phyloP scores from a whole-genome alignment of 2,329 filamentous ascomycete genomes.

The Falciphora oryzae region DNA sequence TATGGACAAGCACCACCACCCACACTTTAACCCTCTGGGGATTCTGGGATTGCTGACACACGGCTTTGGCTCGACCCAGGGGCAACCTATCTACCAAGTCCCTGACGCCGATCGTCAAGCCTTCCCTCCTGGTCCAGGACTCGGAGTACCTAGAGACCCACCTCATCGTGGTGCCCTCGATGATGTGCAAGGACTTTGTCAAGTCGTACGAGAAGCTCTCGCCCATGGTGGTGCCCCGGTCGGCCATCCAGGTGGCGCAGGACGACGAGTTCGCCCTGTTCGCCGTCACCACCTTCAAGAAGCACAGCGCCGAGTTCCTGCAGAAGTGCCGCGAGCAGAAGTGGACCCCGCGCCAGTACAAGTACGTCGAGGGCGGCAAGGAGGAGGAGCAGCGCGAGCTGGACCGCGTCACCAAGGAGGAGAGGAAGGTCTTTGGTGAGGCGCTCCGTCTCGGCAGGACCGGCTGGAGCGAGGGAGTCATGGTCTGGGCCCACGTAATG shows the following conservation, averaged over 20 bases:
- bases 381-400: constrained; percentile 87
- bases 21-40: neutral
- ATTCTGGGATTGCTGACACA: neutral
- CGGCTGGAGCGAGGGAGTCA: constrained; percentile 93
- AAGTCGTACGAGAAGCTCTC: constrained; percentile 82
- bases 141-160: constrained; percentile 98
- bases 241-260: constrained; percentile 69
- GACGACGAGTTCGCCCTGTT: constrained; percentile 90
- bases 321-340: constrained; percentile 89
- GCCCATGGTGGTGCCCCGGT: constrained; percentile 91
- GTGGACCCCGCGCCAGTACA: constrained; percentile 93
- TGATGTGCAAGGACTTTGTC: constrained; percentile 79
- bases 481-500: constrained; percentile 92
- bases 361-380: constrained; percentile 81
- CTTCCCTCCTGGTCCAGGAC: constrained; percentile 72
- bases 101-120: constrained; percentile 81
- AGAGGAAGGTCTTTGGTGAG: constrained; percentile 89
- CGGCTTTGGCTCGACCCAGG: constrained; percentile 33
- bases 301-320: constrained; percentile 78
- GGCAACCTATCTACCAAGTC: constrained; percentile 94
- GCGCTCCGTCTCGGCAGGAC: constrained; percentile 79
- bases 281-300: constrained; percentile 90
- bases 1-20: constrained; percentile 27
- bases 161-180: constrained; percentile 79
- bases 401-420: constrained; percentile 73